Conservation (phyloP, 129 eudicot genomes). For the Deinandra increscens region DNA sequence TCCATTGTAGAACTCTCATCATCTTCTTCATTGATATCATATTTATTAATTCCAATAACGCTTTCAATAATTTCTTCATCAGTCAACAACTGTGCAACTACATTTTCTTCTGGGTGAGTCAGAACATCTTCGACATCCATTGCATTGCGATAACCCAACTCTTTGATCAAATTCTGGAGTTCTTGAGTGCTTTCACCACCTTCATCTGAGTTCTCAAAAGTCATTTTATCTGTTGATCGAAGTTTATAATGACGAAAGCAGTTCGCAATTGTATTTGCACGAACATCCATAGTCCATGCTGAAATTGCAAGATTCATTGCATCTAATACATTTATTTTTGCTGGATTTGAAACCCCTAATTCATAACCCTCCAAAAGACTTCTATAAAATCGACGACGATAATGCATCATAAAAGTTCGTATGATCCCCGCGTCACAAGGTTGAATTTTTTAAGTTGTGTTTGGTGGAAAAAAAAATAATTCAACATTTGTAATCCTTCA, state of each 20-base stretch:
- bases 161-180: too few relatives aligned
- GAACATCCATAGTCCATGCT: conserved; percentile 25
- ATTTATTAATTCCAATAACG: conserved; percentile 32
- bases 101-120: too few relatives aligned
- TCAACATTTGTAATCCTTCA: too few relatives aligned
- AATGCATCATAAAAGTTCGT: conserved; percentile 32
- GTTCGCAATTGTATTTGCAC: conserved; percentile 26
- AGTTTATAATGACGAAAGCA: too few relatives aligned
- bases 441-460: conserved; percentile 31
- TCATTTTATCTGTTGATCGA: too few relatives aligned
- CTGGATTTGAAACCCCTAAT: conserved; percentile 24
- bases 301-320: conserved; percentile 35
- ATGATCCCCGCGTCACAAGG: conserved; percentile 29
- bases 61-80: conserved; percentile 30
- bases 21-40: conserved; percentile 34
- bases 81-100: conserved; percentile 34
- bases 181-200: too few relatives aligned
- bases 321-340: conserved; percentile 30
- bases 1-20: conserved; percentile 40
- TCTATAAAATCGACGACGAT: conserved; percentile 16
- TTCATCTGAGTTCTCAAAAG: too few relatives aligned
- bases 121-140: too few relatives aligned
- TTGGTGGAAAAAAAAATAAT: conserved; percentile 37
- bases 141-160: too few relatives aligned
- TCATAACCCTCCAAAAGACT: too few relatives aligned